Base-by-base conservation (phyloP, 805 yeast genomes). In the Kregervanrija fluxuum region DNA sequence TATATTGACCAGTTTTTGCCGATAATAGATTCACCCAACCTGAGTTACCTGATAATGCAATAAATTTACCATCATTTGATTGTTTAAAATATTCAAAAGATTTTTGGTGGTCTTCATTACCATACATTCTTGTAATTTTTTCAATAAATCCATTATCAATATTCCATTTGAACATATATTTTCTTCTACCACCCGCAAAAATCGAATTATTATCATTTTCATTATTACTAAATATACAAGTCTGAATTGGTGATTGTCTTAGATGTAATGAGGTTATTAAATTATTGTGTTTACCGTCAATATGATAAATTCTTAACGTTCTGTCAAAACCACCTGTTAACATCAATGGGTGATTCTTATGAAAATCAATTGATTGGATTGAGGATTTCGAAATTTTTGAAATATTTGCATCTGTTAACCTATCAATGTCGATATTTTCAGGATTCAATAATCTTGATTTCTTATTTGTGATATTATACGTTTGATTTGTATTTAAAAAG, bases 301-400 rank as follows among this genome's bases (percentile, higher is more conserved):
- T 78, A 58, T 91, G 95, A 62, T 82, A 93, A 11, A 93, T 71
- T 53, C 99, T 73, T 44, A 93, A 61, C 0, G 96, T 84, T 53
- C 86, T 74, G 62, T 93, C 99, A 60, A 83, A 90, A 16, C 99
- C 99, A 45, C 93, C 95, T 0, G 96, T 85, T 43, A 93, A 66
- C 38, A 91, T 67, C 30, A 93, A 68, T 35, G 99, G 95, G 54
- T 82, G 87, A 8, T 74, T 68, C 9, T 85, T 86, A 62, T 93
- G 99, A 75, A 93, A 93, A 5, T 85, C 73, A 35, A 93, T 57
- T 0, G 91, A 69, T 65, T 88, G 97, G n/a, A 93, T 77, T 0
- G 89, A 95, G 0, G 96, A 75, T 50, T 73, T 77, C 3, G 96
- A 78, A 4, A 77, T 66, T 47, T 77, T 79, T 38, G 77, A 74